A percentile compares a stretch with the other conserved stretches of the same genome.
phyloP scores from a whole-genome alignment of 108 stramenopile genomes.

The Pseudonitzschia pungens region DNA sequence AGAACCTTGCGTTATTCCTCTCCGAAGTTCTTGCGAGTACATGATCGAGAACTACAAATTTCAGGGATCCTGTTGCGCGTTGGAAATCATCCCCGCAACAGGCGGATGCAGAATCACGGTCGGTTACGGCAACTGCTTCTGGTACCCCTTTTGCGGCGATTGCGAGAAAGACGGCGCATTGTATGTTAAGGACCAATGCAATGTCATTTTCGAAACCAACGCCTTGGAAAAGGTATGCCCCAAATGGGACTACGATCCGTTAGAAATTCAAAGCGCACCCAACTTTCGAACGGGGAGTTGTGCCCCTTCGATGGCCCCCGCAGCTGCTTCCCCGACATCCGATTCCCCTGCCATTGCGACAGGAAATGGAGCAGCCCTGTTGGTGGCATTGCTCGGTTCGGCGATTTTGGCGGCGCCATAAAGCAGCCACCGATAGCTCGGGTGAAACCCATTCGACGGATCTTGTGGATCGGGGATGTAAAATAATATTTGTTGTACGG shows the following conservation, averaged over 20 bases:
- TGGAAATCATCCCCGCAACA: slow-evolving; percentile 27
- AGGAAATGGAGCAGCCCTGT: background rate
- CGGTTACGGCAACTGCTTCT: slow-evolving; percentile 27
- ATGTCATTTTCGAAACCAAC: background rate
- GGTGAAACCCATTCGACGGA: background rate
- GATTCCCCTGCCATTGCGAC: background rate
- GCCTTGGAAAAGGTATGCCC: background rate
- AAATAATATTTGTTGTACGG: no score
- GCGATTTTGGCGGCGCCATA: background rate
- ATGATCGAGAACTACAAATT: slow-evolving; percentile 22
- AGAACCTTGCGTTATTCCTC: slow-evolving; percentile 6
- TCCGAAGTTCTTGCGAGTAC: slow-evolving; percentile 20
- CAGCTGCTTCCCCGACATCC: background rate
- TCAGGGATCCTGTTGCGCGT: slow-evolving; percentile 31
- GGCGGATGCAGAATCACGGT: slow-evolving; percentile 34
- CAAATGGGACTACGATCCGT: background rate
- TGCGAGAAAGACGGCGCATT: background rate
- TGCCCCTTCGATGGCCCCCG: slow-evolving; percentile 1
- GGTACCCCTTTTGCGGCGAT: slow-evolving; percentile 26
- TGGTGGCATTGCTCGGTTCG: background rate
- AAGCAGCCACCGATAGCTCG: background rate
- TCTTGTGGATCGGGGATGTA: no score
- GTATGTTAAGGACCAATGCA: background rate
- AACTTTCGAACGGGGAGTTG: background rate
- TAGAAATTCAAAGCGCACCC: background rate